Percentiles rank a stretch among this genome's conserved stretches.
phyloP scores from a whole-genome alignment of 495 filamentous ascomycete species.

The Evansstolkia leycettana region DNA sequence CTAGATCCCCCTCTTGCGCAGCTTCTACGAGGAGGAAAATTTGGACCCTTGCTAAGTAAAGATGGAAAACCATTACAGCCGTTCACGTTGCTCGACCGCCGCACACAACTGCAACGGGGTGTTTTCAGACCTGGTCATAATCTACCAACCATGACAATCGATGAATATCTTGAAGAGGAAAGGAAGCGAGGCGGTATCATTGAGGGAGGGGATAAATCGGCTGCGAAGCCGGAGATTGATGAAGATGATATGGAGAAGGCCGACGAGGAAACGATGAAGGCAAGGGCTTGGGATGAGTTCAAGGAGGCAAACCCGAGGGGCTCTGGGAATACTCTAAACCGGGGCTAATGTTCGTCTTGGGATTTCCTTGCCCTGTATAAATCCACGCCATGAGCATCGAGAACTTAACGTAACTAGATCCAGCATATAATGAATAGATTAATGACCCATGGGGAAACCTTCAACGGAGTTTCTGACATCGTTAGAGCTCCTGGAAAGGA shows the following conservation, averaged over 20 bases:
- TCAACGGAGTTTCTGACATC: too few relatives aligned
- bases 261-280: conserved; percentile 85
- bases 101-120: conserved; percentile 64
- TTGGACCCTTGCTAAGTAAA: conserved; percentile 67
- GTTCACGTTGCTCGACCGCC: conserved; percentile 72
- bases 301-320: conserved; percentile 80
- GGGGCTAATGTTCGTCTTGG: conserved; percentile 39
- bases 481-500: too few relatives aligned
- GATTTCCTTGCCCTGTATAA: neutral
- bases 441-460: too few relatives aligned
- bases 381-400: too few relatives aligned
- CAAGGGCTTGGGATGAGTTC: conserved; percentile 91
- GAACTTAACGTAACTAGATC: too few relatives aligned
- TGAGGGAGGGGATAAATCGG: conserved; percentile 72
- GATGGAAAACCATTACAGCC: conserved; percentile 82
- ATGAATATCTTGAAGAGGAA: conserved; percentile 95
- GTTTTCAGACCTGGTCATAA: conserved; percentile 89
- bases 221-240: conserved; percentile 57
- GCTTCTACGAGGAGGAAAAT: conserved; percentile 36
- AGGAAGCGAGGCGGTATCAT: conserved; percentile 75
- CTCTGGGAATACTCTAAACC: conserved; percentile 76
- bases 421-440: too few relatives aligned
- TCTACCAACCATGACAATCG: conserved; percentile 93
- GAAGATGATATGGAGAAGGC: conserved; percentile 81
- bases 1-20: conserved; percentile 52